Base-by-base conservation (phyloP, 73 alveolate species). In the Uronychia binucleata region DNA sequence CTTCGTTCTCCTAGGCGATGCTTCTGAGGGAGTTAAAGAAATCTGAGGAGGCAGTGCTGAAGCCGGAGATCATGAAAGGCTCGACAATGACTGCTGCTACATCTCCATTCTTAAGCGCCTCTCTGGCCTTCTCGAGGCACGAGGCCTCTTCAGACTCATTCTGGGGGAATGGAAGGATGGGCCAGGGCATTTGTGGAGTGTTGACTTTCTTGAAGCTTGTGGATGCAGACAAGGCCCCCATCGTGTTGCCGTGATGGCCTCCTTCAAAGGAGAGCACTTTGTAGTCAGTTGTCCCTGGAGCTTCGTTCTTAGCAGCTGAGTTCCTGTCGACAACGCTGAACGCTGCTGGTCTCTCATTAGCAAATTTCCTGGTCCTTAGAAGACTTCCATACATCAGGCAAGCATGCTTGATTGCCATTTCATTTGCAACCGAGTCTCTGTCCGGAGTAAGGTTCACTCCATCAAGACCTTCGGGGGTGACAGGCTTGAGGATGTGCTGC, bases 221-320 rank as follows among this genome's bases (percentile, higher is more conserved):
- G 1, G 84, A 58, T 26, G 74, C 74, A 8, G 93, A 86, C 25
- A 80, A 78, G 25, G 82, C 35, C 8, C 86, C 91, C 26, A 81
- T 75, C 0, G 89, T 79, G 74, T 90, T 58, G n/a, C 96, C 93
- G 80, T 91, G 96, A 58, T 87, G 34, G 28, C 90, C 83, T 28
- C 88, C 84, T 13, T 59, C 59, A 58, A 87, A 85, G 33, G 94
- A 83, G 46, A 91, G n/a, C 29, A 91, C 91, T 25, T 31, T 31
- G 28, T 84, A 78, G 28, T 82, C 86, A 46, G 33, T 46, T 11
- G 67, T 11, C n/a, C 67, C 67, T 11, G 67, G 67, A 11, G 67
- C 67, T 11, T 11, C n/a, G 19, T 46, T 46, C 19, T 46, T 5
- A 46, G 67, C 67, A 46, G 67, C 67, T 11, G 67, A 46, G 5